These are phyloP conservation scores for Trichoderma afroharzianum DNA, from an alignment of 2,329 filamentous ascomycete genomes.

Conservation along the genomic window DNA sequence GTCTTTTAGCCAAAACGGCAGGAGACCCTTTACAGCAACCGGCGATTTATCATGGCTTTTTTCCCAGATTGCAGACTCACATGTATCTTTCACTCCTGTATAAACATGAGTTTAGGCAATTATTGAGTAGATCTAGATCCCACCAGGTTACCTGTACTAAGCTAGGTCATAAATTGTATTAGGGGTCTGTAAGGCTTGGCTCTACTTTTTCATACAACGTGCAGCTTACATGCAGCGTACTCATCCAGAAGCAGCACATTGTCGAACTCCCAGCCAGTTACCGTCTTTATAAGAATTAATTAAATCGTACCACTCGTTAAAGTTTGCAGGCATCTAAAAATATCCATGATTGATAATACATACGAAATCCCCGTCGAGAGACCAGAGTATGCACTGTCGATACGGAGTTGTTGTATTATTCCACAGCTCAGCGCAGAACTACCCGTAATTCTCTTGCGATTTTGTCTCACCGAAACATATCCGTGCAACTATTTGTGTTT, in stretches of 20 bases:
- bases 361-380: background rate
- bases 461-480: background rate
- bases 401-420: too few species aligned
- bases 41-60: background rate
- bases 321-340: background rate
- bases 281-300: background rate
- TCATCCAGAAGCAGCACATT: background rate
- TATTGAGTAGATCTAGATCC: background rate
- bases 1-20: background rate
- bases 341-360: background rate
- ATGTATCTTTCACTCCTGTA: background rate
- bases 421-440: too few species aligned
- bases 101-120: background rate
- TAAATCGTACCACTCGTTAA: background rate
- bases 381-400: too few species aligned
- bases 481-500: background rate
- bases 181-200: background rate
- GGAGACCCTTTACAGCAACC: background rate
- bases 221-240: background rate
- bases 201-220: background rate
- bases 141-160: background rate
- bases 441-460: too few species aligned
- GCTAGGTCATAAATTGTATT: background rate
- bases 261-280: background rate
- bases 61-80: background rate